These are phyloP conservation scores for Zymoseptoria ardabiliae DNA, from an alignment of 2,329 filamentous ascomycete genomes.

Conservation along the genomic window DNA sequence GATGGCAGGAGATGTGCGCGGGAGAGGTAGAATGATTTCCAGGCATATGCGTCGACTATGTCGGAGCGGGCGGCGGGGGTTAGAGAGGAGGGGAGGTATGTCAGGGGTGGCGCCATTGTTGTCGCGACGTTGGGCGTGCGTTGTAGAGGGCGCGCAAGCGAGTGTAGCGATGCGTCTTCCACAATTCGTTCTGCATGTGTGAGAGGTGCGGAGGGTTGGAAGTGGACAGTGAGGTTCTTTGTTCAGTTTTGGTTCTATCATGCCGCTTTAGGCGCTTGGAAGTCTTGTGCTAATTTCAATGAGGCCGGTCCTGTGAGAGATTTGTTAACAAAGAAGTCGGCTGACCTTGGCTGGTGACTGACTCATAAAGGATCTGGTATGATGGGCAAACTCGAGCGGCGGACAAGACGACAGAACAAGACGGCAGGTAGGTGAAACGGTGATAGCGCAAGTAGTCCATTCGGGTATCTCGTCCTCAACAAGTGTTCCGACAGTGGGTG, in stretches of 20 bases:
- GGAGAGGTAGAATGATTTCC: not conserved
- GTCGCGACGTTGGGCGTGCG: not conserved
- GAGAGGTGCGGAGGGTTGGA: not conserved
- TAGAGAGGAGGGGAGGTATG: not conserved
- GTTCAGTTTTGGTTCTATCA: not conserved
- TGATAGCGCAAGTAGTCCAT: not conserved
- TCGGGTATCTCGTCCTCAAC: not conserved
- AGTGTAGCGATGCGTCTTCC: not conserved
- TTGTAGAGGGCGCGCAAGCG: too few species aligned
- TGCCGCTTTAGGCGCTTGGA: not conserved
- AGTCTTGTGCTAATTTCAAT: not conserved
- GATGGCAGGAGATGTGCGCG: not conserved
- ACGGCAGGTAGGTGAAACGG: not conserved
- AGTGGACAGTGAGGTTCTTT: not conserved
- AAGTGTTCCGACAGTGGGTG: not conserved
- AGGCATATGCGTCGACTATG: not conserved
- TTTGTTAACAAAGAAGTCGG: not conserved
- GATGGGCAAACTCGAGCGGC: not conserved
- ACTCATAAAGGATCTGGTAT: not conserved
- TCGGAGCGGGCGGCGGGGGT: not conserved
- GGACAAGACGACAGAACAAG: not conserved
- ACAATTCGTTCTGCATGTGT: not conserved
- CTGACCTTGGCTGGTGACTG: not conserved
- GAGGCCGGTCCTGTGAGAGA: not conserved
- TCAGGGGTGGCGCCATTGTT: not conserved